Base-by-base conservation (phyloP, 441 rosid genomes). In the Corymbia citriodora region DNA sequence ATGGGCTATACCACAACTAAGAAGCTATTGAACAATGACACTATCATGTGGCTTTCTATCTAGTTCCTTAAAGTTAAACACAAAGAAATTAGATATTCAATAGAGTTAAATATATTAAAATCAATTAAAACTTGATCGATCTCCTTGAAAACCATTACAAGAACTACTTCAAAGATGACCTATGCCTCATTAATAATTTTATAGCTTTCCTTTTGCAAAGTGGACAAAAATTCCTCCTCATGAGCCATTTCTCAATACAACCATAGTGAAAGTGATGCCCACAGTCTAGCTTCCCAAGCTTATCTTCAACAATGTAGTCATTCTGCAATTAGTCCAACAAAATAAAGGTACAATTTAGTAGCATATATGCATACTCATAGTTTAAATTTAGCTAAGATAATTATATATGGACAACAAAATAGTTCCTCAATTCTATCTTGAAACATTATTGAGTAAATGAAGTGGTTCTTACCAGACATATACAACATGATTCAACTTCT, bases 201-300 rank as follows among this genome's bases (percentile, higher is more conserved):
- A 92, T 18, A 21, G 50, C 95, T 40, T 50, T 89, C 74, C 10
- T 87, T 55, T 55, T 55, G 25, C 59, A 55, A 55, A 55, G 25
- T 19, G 59, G 59, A 55, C 59, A 55, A 55, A 19, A 81, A 40
- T 93, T 95, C 90, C 94, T 94, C 89, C n/a, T 82, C 65, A n/a
- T 12, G 1, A 95, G 93, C 96, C 96, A 95, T 81, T 88, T 90
- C 88, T 81, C 92, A 19, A 95, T 93, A 88, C 96, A 95, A 31
- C 91, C 59, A 88, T 87, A 91, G 85, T 93, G 96, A 88, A 89
- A 95, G 5, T 89, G 90, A 93, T 95, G 95, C 17, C 92, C 94
- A 48, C 96, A 95, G 4, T 92, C 92, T 50, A 93, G 87, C 88
- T 89, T 90, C 27, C 93, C 94, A 12, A 94, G 55, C 27, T 90